Conservation (phyloP, 2,329 filamentous ascomycete species). For the Pestalotiopsis fici region DNA sequence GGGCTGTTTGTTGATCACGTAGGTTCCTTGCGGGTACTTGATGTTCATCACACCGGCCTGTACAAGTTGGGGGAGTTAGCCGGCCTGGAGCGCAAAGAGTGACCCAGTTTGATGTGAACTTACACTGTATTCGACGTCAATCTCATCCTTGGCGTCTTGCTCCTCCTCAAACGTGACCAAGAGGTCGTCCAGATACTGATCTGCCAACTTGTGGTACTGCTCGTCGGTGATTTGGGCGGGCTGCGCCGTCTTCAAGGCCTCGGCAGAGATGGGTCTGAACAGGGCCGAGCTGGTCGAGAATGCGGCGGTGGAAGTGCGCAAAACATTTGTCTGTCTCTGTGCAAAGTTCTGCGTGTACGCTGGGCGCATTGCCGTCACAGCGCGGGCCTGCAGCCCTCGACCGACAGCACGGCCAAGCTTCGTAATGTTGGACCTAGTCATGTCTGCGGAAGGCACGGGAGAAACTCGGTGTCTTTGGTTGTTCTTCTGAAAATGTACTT, state of each 20-base stretch:
- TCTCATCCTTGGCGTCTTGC: slow-evolving; percentile 71
- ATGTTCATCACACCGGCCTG: slow-evolving; percentile 87
- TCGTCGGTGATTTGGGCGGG: slow-evolving; percentile 67
- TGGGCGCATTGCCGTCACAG: not conserved
- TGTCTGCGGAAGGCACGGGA: slow-evolving; percentile 16
- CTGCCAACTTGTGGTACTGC: slow-evolving; percentile 77
- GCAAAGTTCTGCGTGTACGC: slow-evolving; percentile 20
- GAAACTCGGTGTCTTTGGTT: not conserved
- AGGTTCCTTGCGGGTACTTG: slow-evolving; percentile 71
- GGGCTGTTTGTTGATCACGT: slow-evolving; percentile 97
- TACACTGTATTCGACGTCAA: slow-evolving; percentile 91
- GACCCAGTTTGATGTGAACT: slow-evolving; percentile 31
- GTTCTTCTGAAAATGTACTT: not conserved
- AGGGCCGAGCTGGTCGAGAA: slow-evolving; percentile 38
- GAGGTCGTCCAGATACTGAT: slow-evolving; percentile 68
- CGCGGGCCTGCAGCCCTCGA: slow-evolving; percentile 27
- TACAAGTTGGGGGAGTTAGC: not conserved
- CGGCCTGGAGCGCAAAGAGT: not conserved
- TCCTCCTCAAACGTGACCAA: slow-evolving; percentile 67
- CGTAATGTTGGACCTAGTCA: slow-evolving; percentile 32
- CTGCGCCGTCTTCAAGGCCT: slow-evolving; percentile 25
- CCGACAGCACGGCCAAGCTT: slow-evolving; percentile 39
- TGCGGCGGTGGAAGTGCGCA: slow-evolving; percentile 10
- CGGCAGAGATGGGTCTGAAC: slow-evolving; percentile 39
- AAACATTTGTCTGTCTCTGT: slow-evolving; percentile 2